These are phyloP conservation scores for Leccinum ponderosum DNA, from an alignment of 1,284 basidiomycete genomes.

Conservation along the genomic window DNA sequence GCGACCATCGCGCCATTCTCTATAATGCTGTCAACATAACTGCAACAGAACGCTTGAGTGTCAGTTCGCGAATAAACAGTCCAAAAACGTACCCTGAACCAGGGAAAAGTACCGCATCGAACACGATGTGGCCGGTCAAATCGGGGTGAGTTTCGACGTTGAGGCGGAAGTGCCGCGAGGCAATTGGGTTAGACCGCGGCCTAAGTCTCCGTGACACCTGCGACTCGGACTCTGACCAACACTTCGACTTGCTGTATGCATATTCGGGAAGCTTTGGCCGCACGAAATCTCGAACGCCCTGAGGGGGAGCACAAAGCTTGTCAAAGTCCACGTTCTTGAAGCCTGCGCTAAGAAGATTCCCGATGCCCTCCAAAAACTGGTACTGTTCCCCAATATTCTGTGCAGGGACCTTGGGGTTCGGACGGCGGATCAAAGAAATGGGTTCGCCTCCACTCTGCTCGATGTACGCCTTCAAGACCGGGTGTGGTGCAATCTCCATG, in stretches of 20 bases:
- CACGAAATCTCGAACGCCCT: conserved; percentile 17
- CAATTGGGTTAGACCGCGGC: conserved; percentile 24
- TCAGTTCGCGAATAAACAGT: not conserved
- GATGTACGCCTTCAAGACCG: conserved; percentile 32
- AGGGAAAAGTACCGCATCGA: conserved; percentile 31
- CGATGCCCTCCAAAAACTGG: conserved; percentile 31
- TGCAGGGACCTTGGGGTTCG: conserved; percentile 26
- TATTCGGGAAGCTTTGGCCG: conserved; percentile 18
- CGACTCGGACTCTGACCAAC: conserved; percentile 25
- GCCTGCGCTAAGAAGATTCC: conserved; percentile 24
- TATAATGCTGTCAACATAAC: conserved; percentile 32
- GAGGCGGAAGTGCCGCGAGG: conserved; percentile 26
- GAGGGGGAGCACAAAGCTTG: conserved; percentile 20
- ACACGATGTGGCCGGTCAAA: conserved; percentile 29
- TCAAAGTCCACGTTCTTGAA: conserved; percentile 31
- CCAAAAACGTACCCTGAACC: conserved; percentile 26
- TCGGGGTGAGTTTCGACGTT: conserved; percentile 29
- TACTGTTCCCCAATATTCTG: conserved; percentile 35
- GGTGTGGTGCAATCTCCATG: conserved; percentile 33
- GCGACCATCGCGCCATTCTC: conserved; percentile 35
- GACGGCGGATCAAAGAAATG: conserved; percentile 29
- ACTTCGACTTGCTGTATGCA: conserved; percentile 15
- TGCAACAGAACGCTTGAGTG: not conserved
- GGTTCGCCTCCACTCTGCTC: conserved; percentile 35
- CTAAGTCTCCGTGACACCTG: conserved; percentile 23